Base-by-base conservation (phyloP, 2,329 filamentous ascomycete genomes). In the Tolypocladium ophioglossoides region DNA sequence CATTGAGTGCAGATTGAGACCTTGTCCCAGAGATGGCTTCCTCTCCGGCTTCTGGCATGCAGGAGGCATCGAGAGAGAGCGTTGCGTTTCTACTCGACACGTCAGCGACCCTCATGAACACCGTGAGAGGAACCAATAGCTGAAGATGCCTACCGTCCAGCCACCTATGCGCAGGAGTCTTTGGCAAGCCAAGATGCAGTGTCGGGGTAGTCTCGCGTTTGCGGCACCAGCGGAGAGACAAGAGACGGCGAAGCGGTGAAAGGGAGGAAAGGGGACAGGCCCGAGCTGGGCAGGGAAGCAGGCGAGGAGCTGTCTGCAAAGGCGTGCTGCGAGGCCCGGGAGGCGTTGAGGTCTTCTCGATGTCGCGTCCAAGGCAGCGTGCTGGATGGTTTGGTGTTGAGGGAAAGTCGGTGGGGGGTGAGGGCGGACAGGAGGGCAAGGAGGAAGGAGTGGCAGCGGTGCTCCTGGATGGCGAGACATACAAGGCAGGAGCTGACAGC, bases 1-100 rank as follows among this genome's bases (percentile, higher is more conserved):
- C 50, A 59, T 52, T 5, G 48, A 52, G 27, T 32, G 54, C 38
- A 56, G 48, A 24, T 47, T 54, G 24, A 50, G 38, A 8, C 51
- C 51, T 2, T 51, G 22, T 34, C 44, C 49, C 4, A 54, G 41
- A 38, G 55, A 54, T 18, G 35, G 30, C 38, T 50, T 55, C 22
- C 30, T 50, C 30, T 39, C 51, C 16, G 34, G 40, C 20, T 37
- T 52, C 22, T 16, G 39, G 8, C 34, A 35, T 20, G 20, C 35
- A n/a, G 51, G 47, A 47, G 41, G 32, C 51, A 48, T 53, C 32
- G 39, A 48, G 51, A 46, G 44, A 40, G n/a, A n/a, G 1, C 14
- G 4, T 10, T 6, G 50, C 2, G 12, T 35, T 14, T 37, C 20
- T 35, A 38, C n/a, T 5, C 24, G 16, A 24, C n/a, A 16, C 14